phyloP scores from a whole-genome alignment of 2,329 filamentous ascomycete species.

The Colletotrichum melonis region DNA sequence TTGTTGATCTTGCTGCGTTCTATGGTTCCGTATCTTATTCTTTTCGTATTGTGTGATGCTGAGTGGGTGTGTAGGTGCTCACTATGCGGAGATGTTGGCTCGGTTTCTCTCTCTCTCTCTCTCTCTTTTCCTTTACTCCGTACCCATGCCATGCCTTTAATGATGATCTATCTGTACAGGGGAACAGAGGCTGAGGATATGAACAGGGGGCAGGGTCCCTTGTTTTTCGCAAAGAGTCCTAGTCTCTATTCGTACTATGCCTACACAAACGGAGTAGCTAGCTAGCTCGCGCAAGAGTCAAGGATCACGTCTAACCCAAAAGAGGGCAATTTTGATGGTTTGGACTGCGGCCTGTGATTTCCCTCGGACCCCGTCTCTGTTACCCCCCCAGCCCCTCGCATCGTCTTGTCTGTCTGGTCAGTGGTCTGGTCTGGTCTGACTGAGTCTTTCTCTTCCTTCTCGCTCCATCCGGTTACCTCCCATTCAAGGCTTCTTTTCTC shows the following conservation, averaged over 20 bases:
- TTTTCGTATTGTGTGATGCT: background rate
- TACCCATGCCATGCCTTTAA: too few species aligned
- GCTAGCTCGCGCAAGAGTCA: background rate
- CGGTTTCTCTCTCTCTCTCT: background rate
- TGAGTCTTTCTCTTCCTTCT: too few species aligned
- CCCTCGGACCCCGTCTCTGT: background rate
- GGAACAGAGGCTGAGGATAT: too few species aligned
- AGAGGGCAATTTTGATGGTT: background rate
- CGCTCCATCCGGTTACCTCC: background rate
- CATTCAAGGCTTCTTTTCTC: background rate
- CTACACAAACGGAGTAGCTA: background rate
- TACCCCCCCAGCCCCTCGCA: background rate
- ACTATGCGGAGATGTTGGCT: background rate
- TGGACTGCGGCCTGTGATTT: background rate
- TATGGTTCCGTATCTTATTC: background rate
- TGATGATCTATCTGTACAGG: too few species aligned
- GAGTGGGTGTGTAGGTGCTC: background rate
- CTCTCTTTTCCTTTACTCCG: background rate
- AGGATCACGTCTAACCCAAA: background rate
- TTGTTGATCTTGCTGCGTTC: conserved; percentile 21
- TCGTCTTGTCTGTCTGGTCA: background rate
- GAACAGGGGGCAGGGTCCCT: background rate
- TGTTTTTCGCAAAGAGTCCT: background rate
- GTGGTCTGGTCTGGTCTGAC: too few species aligned
- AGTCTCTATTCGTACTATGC: background rate